phyloP scores from a whole-genome alignment of 2,329 filamentous ascomycete species.

The Xylaria arbuscula region DNA sequence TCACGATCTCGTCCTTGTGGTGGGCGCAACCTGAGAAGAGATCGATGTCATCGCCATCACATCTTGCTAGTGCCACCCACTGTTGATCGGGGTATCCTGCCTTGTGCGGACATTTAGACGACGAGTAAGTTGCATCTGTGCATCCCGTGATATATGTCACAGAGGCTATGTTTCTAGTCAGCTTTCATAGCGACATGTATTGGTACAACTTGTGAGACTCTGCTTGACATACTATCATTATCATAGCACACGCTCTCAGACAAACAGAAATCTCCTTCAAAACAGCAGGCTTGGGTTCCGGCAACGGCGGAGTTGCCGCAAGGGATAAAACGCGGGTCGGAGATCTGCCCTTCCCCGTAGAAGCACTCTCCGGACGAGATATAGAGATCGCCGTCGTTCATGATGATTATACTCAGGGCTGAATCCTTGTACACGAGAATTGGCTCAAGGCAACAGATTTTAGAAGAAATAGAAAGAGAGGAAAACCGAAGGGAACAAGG shows the following conservation, averaged over 20 bases:
- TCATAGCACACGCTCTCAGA: constrained; percentile 42
- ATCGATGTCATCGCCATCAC: constrained; percentile 43
- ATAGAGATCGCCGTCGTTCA: constrained; percentile 40
- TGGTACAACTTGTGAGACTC: background rate
- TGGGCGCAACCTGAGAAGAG: constrained; percentile 43
- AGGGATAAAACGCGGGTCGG: constrained; percentile 42
- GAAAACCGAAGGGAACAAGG: background rate
- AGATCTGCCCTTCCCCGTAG: constrained; percentile 42
- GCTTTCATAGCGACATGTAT: background rate
- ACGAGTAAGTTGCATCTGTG: constrained; percentile 43
- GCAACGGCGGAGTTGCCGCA: constrained; percentile 42
- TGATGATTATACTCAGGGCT: constrained; percentile 10
- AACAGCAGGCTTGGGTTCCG: constrained; percentile 44
- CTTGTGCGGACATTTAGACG: constrained; percentile 43
- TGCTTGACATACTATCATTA: constrained; percentile 39
- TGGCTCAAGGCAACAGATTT: background rate
- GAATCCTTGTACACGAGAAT: background rate
- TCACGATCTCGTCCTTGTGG: constrained; percentile 37
- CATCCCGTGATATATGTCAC: constrained; percentile 46
- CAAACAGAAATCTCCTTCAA: constrained; percentile 43
- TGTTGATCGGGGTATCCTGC: constrained; percentile 43
- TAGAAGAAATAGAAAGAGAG: background rate
- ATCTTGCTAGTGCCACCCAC: constrained; percentile 45
- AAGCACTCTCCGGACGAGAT: constrained; percentile 44
- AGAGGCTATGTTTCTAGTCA: constrained; percentile 37